Evolutionary conservation across 371 early-diverging fungal species (phyloP).

Genomic region (Nosema muscidifuracis): DNA sequence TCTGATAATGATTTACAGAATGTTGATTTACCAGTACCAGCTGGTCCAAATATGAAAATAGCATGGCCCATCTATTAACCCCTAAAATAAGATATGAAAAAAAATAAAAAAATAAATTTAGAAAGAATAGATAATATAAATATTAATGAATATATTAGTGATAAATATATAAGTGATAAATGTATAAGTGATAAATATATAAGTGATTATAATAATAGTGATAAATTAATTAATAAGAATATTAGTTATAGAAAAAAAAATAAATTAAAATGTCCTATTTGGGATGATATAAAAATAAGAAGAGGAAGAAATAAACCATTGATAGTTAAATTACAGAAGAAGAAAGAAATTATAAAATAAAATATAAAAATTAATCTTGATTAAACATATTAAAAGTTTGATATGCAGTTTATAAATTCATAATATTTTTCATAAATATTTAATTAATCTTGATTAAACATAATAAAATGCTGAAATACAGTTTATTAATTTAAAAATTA

Average conservation of each 20-base stretch:
- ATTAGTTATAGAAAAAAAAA: not conserved
- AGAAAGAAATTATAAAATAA: not conserved
- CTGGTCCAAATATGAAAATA: conserved; percentile 79
- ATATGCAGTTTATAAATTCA: too few relatives aligned
- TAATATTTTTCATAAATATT: too few relatives aligned
- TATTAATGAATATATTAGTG: not conserved
- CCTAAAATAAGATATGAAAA: conserved; percentile 22
- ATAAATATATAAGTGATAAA: not conserved
- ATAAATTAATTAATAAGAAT: not conserved
- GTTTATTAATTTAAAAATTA: too few relatives aligned
- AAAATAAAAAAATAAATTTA: not conserved
- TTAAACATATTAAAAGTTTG: too few relatives aligned
- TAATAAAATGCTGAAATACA: too few relatives aligned
- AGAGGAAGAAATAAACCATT: conserved; percentile 24
- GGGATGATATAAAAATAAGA: conserved; percentile 24
- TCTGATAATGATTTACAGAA: conserved; percentile 84
- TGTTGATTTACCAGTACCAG: conserved; percentile 90
- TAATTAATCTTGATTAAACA: too few relatives aligned
- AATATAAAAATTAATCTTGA: too few relatives aligned
- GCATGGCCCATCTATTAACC: conserved; percentile 47
- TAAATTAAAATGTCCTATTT: conserved; percentile 15
- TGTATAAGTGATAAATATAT: not conserved
- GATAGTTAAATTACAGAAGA: not conserved
- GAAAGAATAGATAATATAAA: not conserved
- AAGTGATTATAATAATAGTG: not conserved